These are phyloP conservation scores for Cenchrus fungigraminus DNA, from an alignment of 176 grass and related monocot genomes.

Conservation along the genomic window DNA sequence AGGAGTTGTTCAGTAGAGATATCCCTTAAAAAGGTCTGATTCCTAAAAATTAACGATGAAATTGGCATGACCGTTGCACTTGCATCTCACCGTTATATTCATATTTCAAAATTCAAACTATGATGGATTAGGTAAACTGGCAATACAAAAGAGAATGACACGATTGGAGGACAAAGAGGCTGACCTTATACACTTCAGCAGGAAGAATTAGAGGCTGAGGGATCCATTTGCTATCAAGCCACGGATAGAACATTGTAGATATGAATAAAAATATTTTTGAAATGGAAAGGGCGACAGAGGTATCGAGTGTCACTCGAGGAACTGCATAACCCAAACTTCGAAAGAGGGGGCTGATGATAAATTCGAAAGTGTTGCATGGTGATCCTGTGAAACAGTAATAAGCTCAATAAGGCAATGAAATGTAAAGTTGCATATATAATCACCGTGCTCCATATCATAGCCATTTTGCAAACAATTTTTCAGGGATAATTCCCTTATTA, in stretches of 20 bases:
- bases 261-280: constrained; percentile 67
- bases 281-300: constrained; percentile 60
- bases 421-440: not conserved
- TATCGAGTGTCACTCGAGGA: constrained; percentile 59
- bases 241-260: constrained; percentile 70
- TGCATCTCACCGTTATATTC: not conserved
- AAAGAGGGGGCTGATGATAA: constrained; percentile 79
- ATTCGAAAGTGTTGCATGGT: constrained; percentile 81
- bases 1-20: not conserved
- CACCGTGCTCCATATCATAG: not conserved
- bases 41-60: constrained; percentile 5
- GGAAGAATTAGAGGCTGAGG: constrained; percentile 87
- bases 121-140: not conserved
- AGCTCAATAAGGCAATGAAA: constrained; percentile 29
- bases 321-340: constrained; percentile 75
- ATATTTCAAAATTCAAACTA: constrained; percentile 28
- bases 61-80: not conserved
- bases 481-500: not conserved
- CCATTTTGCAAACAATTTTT: not conserved
- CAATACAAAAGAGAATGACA: not conserved
- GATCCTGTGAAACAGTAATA: constrained; percentile 55
- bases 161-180: constrained; percentile 9
- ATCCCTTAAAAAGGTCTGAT: not conserved
- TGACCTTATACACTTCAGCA: constrained; percentile 94
- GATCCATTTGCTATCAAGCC: constrained; percentile 74